phyloP scores from a whole-genome alignment of 257 asterid genomes.

The Primulina huaijiensis region DNA sequence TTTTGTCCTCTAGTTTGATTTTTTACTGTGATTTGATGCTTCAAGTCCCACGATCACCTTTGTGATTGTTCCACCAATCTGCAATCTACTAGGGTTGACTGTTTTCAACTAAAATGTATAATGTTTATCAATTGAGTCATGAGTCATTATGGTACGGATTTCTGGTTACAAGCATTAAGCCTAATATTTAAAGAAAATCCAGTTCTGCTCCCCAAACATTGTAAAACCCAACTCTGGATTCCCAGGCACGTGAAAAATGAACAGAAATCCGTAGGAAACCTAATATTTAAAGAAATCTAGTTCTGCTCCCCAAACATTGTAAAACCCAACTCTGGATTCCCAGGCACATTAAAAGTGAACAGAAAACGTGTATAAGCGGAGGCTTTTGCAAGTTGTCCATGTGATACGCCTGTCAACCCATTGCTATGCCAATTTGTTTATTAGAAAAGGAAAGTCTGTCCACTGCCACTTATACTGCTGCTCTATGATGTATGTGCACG shows the following conservation, averaged over 20 bases:
- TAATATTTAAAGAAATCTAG: not conserved
- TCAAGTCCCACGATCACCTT: not conserved
- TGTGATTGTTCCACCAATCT: slow-evolving; percentile 5
- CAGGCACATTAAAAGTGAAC: not conserved
- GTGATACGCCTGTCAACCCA: not conserved
- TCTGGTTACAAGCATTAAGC: not conserved
- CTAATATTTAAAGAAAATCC: not conserved
- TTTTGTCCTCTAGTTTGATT: not conserved
- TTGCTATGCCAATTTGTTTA: not conserved
- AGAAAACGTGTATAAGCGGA: not conserved
- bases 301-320: not conserved
- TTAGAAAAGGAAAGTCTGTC: not conserved
- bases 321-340: slow-evolving; percentile 4
- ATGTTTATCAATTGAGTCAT: not conserved
- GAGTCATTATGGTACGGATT: not conserved
- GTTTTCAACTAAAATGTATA: not conserved
- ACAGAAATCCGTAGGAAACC: not conserved
- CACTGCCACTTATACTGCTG: not conserved
- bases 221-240: not conserved
- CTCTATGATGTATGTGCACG: not conserved
- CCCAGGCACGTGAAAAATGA: not conserved
- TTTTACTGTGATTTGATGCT: slow-evolving; percentile 2
- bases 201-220: not conserved
- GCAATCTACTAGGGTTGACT: not conserved
- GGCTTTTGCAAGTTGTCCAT: not conserved